A percentile compares a stretch with the other conserved stretches of the same genome.
Conservation (phyloP, 2,329 filamentous ascomycete species). For the Pyricularia pennisetigena region DNA sequence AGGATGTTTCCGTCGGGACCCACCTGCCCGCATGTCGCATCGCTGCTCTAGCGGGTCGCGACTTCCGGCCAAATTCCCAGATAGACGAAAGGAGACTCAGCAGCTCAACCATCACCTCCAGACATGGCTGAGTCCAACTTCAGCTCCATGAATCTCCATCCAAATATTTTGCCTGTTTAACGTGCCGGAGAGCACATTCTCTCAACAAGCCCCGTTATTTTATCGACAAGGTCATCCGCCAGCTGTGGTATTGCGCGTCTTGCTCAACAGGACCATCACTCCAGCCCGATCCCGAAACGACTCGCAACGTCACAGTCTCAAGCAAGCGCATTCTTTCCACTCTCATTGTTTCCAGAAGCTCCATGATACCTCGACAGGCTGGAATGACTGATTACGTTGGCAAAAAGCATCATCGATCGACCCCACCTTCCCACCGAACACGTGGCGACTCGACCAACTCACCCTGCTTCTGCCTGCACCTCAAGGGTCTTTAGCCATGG, state of each 20-base stretch:
- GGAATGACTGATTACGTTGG: not conserved
- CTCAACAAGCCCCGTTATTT: not conserved
- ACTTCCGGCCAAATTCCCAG: not conserved
- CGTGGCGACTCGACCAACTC: not conserved
- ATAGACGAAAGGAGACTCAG: not conserved
- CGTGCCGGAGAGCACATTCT: not conserved
- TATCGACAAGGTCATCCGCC: not conserved
- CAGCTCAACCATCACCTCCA: not conserved
- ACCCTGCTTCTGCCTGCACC: not conserved
- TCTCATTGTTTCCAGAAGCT: not conserved
- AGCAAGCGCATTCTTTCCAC: not conserved
- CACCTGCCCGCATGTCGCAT: slow-evolving; percentile 2
- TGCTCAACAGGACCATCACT: not conserved
- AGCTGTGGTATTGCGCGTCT: not conserved
- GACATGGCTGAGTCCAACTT: not conserved
- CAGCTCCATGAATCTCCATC: not conserved
- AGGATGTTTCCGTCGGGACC: not conserved
- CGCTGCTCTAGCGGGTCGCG: not conserved
- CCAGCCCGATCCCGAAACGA: not conserved
- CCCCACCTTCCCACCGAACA: not conserved
- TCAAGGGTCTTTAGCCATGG: slow-evolving; percentile 24
- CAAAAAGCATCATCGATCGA: not conserved
- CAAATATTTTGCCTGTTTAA: not conserved
- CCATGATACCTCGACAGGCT: not conserved
- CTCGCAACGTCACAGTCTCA: not conserved